Base-by-base conservation (phyloP, 2,329 filamentous ascomycete species). In the Cladosporium sp. region DNA sequence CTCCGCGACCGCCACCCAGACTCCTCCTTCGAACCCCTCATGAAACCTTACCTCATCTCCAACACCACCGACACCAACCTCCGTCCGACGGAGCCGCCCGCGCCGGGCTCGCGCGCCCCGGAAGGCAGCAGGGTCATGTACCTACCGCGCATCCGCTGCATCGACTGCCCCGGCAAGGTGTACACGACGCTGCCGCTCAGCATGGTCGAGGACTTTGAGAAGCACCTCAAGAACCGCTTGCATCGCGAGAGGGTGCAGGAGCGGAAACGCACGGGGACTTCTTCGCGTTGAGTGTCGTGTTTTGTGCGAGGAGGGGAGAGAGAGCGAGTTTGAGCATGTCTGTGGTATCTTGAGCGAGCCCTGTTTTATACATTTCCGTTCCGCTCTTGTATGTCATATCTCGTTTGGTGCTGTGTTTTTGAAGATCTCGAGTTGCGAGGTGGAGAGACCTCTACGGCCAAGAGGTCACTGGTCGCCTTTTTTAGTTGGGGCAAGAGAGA, bases 141-240 rank as follows among this genome's bases (percentile, higher is more conserved):
- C 79, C 83, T 97, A 58, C 95, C 95, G 10, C 86, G 95, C 59
- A 97, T 99, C 69, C 86, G 92, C 66, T 99, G 95, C 77, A 87
- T 90, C 56, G 95, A 99, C 77, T 98, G 95, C 76, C 92, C 92
- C 0, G 92, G 92, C 32, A 98, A 97, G 78, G 82, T 97, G 13
- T 99, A 99, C 78, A 97, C 93, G 0, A 92, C 93, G 0, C 91
- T 93, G 0, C 92, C 93, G 0, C 92, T 90, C 26, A 90, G 86
- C 76, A 93, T 92, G 2, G 91, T 94, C 5, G 89, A 89, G 54
- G 96, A 97, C 75, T 99, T 99, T 69, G 92, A 97, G 79, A 88
- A 96, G 1, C 95, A 99, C 80, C 82, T 98, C 58, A 91, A 89
- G 78, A 97, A 97, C 78, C 87, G 91, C 51, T 83, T 85, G 61